Base-by-base conservation (phyloP, 306 rosid genomes). In the Ormosia semicastrata region DNA sequence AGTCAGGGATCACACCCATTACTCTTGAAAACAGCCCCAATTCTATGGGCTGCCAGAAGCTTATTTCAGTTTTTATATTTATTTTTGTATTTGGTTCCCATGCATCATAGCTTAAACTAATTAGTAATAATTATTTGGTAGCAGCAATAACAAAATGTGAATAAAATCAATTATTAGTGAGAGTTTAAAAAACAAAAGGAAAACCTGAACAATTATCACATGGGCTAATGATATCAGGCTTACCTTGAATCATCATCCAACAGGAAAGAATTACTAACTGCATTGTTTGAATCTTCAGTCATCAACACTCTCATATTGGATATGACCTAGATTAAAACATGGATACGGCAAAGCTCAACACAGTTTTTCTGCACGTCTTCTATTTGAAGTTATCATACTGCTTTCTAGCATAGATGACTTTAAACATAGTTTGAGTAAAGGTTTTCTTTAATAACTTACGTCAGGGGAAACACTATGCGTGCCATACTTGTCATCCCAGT, bases 401-500 rank as follows among this genome's bases (percentile, higher is more conserved):
- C 52, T 11, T 37, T 60, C 66, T 32, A 17, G 75, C 71, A 77
- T 24, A 77, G 46, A 76, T 69, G 71, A 71, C 70, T 82, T 58
- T 52, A 66, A 82, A 86, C 85, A 87, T 71, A 78, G 85, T 62
- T 15, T 50, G 79, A 79, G 52, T 43, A 81, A 86, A 76, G 86
- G 84, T 75, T 81, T 72, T 81, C 77, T 76, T 73, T 17, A 58
- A 63, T 43, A 71, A 83, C 94, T 82, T 86, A 94, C 98, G 73
- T 94, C 98, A 13, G 94, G 66, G 30, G 88, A 86, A 64, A 84
- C 88, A 73, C 87, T 78, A 30, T 78, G 79, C 5, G 87, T 84
- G 73, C 87, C 86, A 66, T 84, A 67, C 52, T 75, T 85, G 82
- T 84, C 84, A 81, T 95, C 98, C 97, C 98, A 95, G 82, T 95